Evolutionary conservation across 371 early-diverging fungal genomes (phyloP), one percentile per base, ranked within the genome.

Genomic region (Actinomortierella ambigua): DNA sequence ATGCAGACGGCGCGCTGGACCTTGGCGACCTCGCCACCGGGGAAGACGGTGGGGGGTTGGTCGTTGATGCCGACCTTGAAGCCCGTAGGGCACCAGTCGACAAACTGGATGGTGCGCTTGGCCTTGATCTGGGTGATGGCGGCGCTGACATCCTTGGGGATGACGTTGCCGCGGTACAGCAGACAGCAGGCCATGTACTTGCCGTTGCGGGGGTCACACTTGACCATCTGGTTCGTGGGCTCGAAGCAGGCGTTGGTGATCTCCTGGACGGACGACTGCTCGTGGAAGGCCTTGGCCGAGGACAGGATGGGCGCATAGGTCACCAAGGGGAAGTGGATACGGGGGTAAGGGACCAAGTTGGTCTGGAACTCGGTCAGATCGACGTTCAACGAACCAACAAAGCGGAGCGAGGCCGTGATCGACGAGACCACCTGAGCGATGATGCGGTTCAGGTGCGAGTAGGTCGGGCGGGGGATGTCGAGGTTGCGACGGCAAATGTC

Each of bases 371-470:
- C 97, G 70, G 93, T 95, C 82, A 97, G 80, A 76, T 97, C 97
- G 53, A 97, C 97, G 85, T 97, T 97, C 68, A 97, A 86, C 73
- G 92, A 90, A 65, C 97, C 97, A 64, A 94, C 93, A 84, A 99
- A 99, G 79, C 99, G 94, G 58, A 99, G 89, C 46, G 99, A 97
- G 29, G 99, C 98, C 55, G 99, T 99, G 87, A 99, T 98, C 64
- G 99, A 98, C 49, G 99, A 99, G 48, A 99, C 99, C 49, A 99
- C 98, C 83, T 99, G 99, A 59, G 99, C 98, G 78, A 99, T 98
- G 68, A 99, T 84, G 73, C 98, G 89, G 88, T 99, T 99, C 65
- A 99, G 86, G 85, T 99, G 97, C 80, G 90, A 87, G 88, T 98
- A 99, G 51, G 94, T 93, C 63, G 99, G 99, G 53, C 97, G 91